Conservation (phyloP, 1,284 basidiomycete genomes). For the Gomphus bonarii region DNA sequence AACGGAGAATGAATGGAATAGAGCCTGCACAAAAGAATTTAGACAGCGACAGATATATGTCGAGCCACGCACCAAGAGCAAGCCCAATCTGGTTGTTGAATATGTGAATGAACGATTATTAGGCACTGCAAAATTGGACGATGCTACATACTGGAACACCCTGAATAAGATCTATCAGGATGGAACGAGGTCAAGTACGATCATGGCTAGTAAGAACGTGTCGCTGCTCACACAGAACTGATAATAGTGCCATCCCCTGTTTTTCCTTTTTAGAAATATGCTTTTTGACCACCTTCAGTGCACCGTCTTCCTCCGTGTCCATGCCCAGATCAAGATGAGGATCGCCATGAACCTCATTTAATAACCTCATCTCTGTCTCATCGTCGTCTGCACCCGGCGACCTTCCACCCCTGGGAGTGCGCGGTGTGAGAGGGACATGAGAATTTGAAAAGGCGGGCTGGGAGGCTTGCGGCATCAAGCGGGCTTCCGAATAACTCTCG, state of each 20-base stretch:
- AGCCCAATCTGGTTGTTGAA: slow-evolving; percentile 48
- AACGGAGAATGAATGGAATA: slow-evolving; percentile 91
- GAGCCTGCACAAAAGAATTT: slow-evolving; percentile 49
- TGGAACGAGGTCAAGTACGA: slow-evolving; percentile 12
- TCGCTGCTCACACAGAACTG: slow-evolving; percentile 72
- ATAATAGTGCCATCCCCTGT: slow-evolving; percentile 77
- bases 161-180: slow-evolving; percentile 70
- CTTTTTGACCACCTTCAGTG: slow-evolving; percentile 26
- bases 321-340: neutral
- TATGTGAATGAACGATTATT: neutral
- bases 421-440: slow-evolving; percentile 3
- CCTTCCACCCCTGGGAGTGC: neutral
- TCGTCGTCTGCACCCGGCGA: neutral
- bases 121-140: slow-evolving; percentile 10
- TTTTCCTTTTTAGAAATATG: slow-evolving; percentile 67
- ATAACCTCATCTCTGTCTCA: slow-evolving; percentile 5
- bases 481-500: neutral
- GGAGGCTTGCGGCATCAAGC: slow-evolving; percentile 1
- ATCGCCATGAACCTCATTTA: neutral
- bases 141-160: slow-evolving; percentile 80
- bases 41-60: neutral
- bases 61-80: slow-evolving; percentile 46
- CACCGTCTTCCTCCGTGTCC: neutral
- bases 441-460: neutral
- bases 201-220: neutral